Evolutionary conservation across 441 rosid species (phyloP), one percentile per base, ranked within the genome.

Genomic region (Euphorbia corollata): DNA sequence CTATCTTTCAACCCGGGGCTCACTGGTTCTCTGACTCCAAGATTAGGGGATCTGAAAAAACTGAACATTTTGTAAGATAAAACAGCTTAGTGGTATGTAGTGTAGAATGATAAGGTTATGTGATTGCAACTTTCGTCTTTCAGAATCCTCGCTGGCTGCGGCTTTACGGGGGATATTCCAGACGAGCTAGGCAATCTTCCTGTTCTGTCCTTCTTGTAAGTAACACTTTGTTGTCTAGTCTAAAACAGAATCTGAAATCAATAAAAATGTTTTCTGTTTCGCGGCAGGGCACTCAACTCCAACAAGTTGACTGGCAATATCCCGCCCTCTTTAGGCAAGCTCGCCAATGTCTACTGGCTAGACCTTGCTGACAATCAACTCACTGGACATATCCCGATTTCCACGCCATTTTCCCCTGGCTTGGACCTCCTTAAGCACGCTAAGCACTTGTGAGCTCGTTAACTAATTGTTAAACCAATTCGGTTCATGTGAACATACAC

Each of bases 171-270:
- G 24, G 77, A 45, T 64, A 87, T 94, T 71, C 97, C 97, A 6
- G 79, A 78, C 18, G 94, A 88, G 70, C 73, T 94, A 47, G 97
- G 96, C 68, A 85, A 82, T 70, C 96, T 94, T 67, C 67, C 74
- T n/a, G 84, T 86, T 68, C 75, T 94, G 68, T 78, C 93, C n/a
- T 94, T 91, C 90, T 68, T 94, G 99, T 94, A 85, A 85, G 96
- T 64, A 18, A 58, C 13, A 12, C 24, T 45, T n/a, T n/a, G n/a
- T n/a, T n/a, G n/a, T n/a, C n/a, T n/a, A n/a, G n/a, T n/a, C n/a
- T n/a, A n/a, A n/a, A n/a, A n/a, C n/a, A n/a, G n/a, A n/a, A n/a
- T n/a, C n/a, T n/a, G n/a, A n/a, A n/a, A n/a, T n/a, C n/a, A n/a
- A n/a, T n/a, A n/a, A n/a, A n/a, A n/a, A n/a, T n/a, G n/a, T n/a